Evolutionary conservation across 73 alveolate species (phyloP).

Genomic region (Paramecium caudatum): DNA sequence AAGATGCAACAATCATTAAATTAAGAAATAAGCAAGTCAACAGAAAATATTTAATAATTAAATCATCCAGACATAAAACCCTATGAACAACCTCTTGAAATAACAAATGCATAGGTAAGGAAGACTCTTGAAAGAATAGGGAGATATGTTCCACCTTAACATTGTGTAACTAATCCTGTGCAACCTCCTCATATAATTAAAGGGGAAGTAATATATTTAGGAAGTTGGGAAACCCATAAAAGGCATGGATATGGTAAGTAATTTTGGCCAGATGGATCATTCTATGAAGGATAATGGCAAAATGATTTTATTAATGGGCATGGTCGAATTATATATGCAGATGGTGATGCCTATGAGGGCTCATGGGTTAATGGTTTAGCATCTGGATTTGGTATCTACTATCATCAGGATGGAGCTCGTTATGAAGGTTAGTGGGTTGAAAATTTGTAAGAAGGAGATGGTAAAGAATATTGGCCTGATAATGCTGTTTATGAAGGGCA

Average conservation of each 20-base stretch:
- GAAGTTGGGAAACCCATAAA: slow-evolving; percentile 77
- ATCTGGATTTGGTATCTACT: slow-evolving; percentile 78
- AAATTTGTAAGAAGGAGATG: slow-evolving; percentile 79
- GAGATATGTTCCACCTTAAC: not conserved
- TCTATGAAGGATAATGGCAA: slow-evolving; percentile 75
- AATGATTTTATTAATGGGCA: slow-evolving; percentile 4
- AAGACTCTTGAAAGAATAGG: slow-evolving; percentile 56
- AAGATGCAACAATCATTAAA: not conserved
- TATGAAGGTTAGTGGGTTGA: slow-evolving; percentile 83
- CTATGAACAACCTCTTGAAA: slow-evolving; percentile 6
- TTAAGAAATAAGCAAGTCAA: not conserved
- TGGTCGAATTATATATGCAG: slow-evolving; percentile 46
- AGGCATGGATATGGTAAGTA: slow-evolving; percentile 81
- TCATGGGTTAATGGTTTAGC: slow-evolving; percentile 73
- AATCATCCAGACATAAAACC: not conserved
- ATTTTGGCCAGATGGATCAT: slow-evolving; percentile 86
- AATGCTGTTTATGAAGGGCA: slow-evolving; percentile 83
- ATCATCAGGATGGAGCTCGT: slow-evolving; percentile 74
- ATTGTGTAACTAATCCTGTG: not conserved
- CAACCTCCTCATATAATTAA: slow-evolving; percentile 69
- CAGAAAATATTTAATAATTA: not conserved
- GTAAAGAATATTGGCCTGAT: slow-evolving; percentile 88
- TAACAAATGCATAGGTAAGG: slow-evolving; percentile 2
- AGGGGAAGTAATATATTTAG: slow-evolving; percentile 82
- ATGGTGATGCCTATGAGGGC: slow-evolving; percentile 76